Evolutionary conservation across 2,329 filamentous ascomycete species (phyloP).

Genomic region (Tolypocladium ophioglossoides): DNA sequence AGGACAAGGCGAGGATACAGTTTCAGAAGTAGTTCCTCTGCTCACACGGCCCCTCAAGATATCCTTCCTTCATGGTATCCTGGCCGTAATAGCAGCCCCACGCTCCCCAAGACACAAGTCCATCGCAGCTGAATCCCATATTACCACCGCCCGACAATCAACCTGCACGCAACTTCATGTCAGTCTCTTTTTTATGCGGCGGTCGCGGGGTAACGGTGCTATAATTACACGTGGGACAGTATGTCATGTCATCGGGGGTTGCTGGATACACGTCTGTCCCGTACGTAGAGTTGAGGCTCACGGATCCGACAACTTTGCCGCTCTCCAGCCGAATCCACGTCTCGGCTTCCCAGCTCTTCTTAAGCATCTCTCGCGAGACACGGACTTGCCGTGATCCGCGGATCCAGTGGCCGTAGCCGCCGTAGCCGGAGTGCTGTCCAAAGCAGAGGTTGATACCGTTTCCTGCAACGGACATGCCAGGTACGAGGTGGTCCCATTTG

Average conservation of each 20-base stretch:
- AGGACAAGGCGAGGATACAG: no score
- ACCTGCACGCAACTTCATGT: neutral
- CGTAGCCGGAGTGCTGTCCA: constrained; percentile 58
- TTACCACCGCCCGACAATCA: neutral
- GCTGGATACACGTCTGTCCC: constrained; percentile 42
- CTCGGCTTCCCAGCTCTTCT: constrained; percentile 29
- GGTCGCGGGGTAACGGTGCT: constrained; percentile 4
- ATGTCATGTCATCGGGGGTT: constrained; percentile 26
- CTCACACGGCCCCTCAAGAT: no score
- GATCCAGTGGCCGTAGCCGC: constrained; percentile 56
- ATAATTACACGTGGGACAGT: constrained; percentile 12
- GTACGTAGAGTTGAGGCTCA: constrained; percentile 49
- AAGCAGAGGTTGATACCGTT: constrained; percentile 43
- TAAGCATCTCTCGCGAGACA: constrained; percentile 30
- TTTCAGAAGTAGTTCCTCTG: no score
- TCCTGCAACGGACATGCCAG: constrained; percentile 23
- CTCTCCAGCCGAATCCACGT: constrained; percentile 54
- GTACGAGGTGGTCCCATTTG: constrained; percentile 30
- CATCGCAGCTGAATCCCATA: neutral
- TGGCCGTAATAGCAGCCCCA: no score
- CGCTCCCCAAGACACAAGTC: neutral
- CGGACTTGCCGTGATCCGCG: constrained; percentile 48
- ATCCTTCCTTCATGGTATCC: no score
- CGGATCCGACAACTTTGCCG: constrained; percentile 36
- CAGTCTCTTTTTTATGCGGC: constrained; percentile 1